Percentiles rank a stretch among this genome's conserved stretches.
phyloP scores from a whole-genome alignment of 768 basidiomycete species.

The Termitomyces heimii region DNA sequence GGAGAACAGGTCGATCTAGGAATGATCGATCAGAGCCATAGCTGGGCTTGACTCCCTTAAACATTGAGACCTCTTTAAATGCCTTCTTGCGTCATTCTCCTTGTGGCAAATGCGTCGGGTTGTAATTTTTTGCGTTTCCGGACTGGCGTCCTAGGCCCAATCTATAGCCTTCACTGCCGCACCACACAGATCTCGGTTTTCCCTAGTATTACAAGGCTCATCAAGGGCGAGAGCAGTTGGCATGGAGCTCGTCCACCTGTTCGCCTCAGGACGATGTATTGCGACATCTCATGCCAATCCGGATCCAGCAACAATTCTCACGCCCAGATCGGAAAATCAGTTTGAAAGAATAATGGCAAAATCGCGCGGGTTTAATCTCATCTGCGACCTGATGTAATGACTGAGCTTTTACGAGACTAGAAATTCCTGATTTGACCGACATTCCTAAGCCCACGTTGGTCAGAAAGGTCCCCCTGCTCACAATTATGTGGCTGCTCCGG shows the following conservation, averaged over 20 bases:
- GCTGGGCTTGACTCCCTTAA: background rate
- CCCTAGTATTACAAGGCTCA: background rate
- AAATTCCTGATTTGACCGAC: background rate
- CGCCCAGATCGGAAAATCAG: background rate
- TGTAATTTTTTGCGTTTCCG: background rate
- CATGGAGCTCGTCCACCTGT: background rate
- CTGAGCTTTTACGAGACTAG: background rate
- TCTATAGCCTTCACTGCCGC: background rate
- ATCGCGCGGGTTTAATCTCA: background rate
- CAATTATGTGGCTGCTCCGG: background rate
- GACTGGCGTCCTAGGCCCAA: background rate
- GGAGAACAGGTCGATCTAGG: too few relatives aligned
- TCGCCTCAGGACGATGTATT: background rate
- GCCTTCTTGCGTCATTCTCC: background rate
- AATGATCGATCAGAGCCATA: background rate
- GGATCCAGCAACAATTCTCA: background rate
- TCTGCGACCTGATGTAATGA: background rate
- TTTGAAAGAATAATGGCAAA: background rate
- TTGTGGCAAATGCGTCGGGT: background rate
- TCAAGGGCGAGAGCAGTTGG: background rate
- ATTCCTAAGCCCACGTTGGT: background rate
- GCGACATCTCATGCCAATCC: background rate
- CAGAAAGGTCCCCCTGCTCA: background rate
- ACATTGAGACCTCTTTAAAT: background rate
- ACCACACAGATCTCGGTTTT: background rate